phyloP scores from a whole-genome alignment of 1,139 yeast genomes.

The Pichia sp. region DNA sequence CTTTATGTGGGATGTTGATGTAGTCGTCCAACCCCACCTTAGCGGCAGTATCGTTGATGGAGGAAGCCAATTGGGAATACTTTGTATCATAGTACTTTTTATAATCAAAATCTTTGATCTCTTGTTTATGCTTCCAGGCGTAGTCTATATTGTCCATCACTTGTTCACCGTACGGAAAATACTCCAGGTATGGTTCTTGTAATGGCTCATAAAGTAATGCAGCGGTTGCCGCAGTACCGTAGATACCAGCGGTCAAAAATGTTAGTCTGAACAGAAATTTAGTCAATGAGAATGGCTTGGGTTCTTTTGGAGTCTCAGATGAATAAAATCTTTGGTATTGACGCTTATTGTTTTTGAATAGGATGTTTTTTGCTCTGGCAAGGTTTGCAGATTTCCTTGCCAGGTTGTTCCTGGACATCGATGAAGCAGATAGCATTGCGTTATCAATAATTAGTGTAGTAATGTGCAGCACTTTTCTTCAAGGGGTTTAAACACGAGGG shows the following conservation, averaged over 20 bases:
- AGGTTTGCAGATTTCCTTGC: conserved; percentile 8
- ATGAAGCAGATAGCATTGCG: conserved; percentile 7
- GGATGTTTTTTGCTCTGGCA: conserved; percentile 16
- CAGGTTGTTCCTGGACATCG: neutral
- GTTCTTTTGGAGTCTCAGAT: conserved; percentile 10
- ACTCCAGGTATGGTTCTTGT: conserved; percentile 50
- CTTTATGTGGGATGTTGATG: conserved; percentile 42
- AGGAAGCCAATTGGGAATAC: conserved; percentile 21
- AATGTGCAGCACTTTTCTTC: neutral
- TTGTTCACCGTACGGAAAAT: conserved; percentile 57
- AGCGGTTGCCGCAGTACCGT: conserved; percentile 43
- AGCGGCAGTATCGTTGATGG: conserved; percentile 34
- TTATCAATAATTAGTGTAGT: neutral
- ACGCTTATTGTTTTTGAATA: neutral
- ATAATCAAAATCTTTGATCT: conserved; percentile 29
- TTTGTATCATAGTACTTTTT: conserved; percentile 22
- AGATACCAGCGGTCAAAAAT: conserved; percentile 36
- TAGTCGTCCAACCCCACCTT: conserved; percentile 40
- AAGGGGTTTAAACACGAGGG: neutral
- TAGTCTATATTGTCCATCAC: conserved; percentile 48
- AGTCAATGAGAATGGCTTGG: conserved; percentile 18
- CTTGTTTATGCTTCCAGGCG: conserved; percentile 36
- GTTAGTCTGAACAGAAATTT: conserved; percentile 35
- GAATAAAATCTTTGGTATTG: conserved; percentile 17
- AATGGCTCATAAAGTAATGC: conserved; percentile 42